These are phyloP conservation scores for Neofusicoccum sp. DNA, from an alignment of 2,329 filamentous ascomycete species.

Conservation along the genomic window DNA sequence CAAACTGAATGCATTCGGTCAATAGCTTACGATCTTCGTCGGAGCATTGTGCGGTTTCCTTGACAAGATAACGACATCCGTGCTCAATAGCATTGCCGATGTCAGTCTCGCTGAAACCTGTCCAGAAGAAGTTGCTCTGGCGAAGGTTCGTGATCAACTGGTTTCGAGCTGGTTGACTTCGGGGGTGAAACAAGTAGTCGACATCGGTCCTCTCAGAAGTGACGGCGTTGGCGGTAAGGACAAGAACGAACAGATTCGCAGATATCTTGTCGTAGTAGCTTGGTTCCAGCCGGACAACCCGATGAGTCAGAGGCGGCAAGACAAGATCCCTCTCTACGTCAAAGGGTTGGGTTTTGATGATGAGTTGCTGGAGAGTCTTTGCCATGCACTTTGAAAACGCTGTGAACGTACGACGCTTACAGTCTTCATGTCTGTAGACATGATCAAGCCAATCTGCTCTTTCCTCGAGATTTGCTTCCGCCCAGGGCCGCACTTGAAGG, in stretches of 20 bases:
- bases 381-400: slow-evolving; percentile 62
- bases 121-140: slow-evolving; percentile 85
- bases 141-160: slow-evolving; percentile 76
- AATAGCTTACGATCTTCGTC: slow-evolving; percentile 64
- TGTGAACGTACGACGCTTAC: slow-evolving; percentile 58
- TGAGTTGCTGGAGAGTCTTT: slow-evolving; percentile 73
- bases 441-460: slow-evolving; percentile 75
- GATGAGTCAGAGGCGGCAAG: slow-evolving; percentile 73
- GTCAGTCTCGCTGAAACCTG: slow-evolving; percentile 68
- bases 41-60: slow-evolving; percentile 62
- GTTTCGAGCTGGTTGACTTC: slow-evolving; percentile 67
- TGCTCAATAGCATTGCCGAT: slow-evolving; percentile 67
- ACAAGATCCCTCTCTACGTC: slow-evolving; percentile 67
- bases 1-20: slow-evolving; percentile 65
- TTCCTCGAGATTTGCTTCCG: slow-evolving; percentile 61
- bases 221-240: slow-evolving; percentile 82
- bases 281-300: slow-evolving; percentile 73
- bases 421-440: slow-evolving; percentile 55
- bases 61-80: slow-evolving; percentile 67
- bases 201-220: slow-evolving; percentile 81
- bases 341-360: slow-evolving; percentile 75
- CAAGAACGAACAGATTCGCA: slow-evolving; percentile 81
- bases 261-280: slow-evolving; percentile 83
- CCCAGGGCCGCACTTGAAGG: slow-evolving; percentile 78
- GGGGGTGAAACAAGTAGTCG: slow-evolving; percentile 87